Base-by-base conservation (phyloP, 441 rosid species). In the Corymbia citriodora region DNA sequence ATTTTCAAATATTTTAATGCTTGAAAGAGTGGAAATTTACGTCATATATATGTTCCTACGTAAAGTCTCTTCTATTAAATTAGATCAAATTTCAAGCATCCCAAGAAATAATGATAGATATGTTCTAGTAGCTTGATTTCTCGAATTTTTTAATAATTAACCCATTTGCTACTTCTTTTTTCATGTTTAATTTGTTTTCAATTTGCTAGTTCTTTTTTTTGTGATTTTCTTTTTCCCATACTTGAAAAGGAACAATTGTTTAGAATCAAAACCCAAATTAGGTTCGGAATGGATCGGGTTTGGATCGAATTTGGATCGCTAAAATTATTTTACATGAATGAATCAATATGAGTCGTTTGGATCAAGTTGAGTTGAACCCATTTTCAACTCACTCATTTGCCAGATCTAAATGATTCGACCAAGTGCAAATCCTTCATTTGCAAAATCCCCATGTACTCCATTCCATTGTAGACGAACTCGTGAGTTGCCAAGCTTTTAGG, bases 91-190 rank as follows among this genome's bases (percentile, higher is more conserved):
- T 33, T 70, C 25, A 33, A 70, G 45, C 25, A 70, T 9, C 40
- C 9, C 13, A 2, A 70, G 2, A 31, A 70, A 33, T 18, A 18
- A 17, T 10, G 36, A 33, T 19, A 1, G 45, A 70, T 70, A 18
- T 18, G 45, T 9, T 16, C 11, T 65, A 65, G 36, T n/a, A 8
- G 33, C 36, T n/a, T 70, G 81, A 70, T 31, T 70, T 70, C 45
- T 33, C 81, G 9, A 3, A 4, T 0, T 0, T 2, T 1, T 10
- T 19, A 5, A 36, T 18, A 72, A 72, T 36, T 36, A 63, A 18
- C 48, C 18, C 36, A 5, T 31, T 72, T 36, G 23, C 36, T 72
- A 33, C 18, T 70, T 18, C 45, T 18, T 33, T 33, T 18, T 72
- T 72, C 10, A 10, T 9, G 82, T 72, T 65, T n/a, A 4, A n/a